phyloP scores from a whole-genome alignment of 1,284 basidiomycete genomes.

The Moesziomyces sp. region DNA sequence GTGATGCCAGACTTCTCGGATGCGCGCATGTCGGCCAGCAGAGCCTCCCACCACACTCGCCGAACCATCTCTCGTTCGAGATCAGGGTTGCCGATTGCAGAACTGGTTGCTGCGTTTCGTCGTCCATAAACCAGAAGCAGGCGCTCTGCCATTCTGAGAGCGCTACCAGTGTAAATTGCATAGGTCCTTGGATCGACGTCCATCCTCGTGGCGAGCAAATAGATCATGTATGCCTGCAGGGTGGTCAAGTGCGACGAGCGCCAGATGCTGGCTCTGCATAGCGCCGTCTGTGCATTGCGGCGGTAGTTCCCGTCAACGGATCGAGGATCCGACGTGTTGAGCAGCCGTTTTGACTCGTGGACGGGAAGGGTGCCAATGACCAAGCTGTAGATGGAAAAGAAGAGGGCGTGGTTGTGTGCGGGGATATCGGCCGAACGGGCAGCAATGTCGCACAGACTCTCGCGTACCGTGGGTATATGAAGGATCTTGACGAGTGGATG shows the following conservation, averaged over 20 bases:
- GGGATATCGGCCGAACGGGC: background rate
- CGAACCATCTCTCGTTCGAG: constrained; percentile 10
- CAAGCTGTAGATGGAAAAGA: constrained; percentile 11
- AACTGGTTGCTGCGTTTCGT: background rate
- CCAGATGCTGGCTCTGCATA: constrained; percentile 10
- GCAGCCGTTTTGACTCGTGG: constrained; percentile 8
- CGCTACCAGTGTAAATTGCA: constrained; percentile 6
- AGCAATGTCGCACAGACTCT: constrained; percentile 16
- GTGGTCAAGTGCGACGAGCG: constrained; percentile 5
- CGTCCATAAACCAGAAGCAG: constrained; percentile 2
- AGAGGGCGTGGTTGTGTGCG: constrained; percentile 9
- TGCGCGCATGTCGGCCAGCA: constrained; percentile 15
- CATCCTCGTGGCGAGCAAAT: constrained; percentile 9
- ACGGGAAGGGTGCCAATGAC: constrained; percentile 2
- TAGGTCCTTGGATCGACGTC: constrained; percentile 16
- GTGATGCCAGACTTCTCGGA: constrained; percentile 20
- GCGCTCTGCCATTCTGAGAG: constrained; percentile 9
- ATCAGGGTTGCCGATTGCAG: background rate
- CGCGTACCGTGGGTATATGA: constrained; percentile 12
- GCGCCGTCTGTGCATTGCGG: constrained; percentile 16
- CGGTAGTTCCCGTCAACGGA: constrained; percentile 2
- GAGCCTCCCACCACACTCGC: constrained; percentile 21
- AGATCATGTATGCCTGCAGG: constrained; percentile 19
- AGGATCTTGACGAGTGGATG: constrained; percentile 17
- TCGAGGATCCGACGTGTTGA: background rate